Evolutionary conservation across 257 asterid species (phyloP).

Genomic region (Solanum piurae): DNA sequence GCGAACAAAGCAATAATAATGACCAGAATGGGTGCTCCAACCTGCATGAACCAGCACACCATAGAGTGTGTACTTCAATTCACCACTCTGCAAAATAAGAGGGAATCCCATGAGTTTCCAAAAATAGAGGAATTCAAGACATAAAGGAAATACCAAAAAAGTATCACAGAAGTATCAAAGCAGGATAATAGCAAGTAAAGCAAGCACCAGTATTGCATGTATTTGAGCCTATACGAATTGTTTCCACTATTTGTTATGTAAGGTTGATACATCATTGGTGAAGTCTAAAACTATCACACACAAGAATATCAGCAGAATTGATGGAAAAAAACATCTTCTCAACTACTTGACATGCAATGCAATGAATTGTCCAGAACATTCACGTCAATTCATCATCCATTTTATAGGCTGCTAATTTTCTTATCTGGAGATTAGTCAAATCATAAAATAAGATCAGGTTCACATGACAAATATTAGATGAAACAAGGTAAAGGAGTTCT

Average conservation of each 20-base stretch:
- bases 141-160: background rate
- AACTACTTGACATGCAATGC: background rate
- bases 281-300: background rate
- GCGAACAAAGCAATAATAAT: conserved; percentile 93
- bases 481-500: background rate
- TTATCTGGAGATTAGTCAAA: background rate
- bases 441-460: background rate
- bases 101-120: background rate
- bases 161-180: background rate
- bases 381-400: background rate
- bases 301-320: background rate
- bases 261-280: background rate
- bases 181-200: background rate
- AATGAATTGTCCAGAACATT: background rate
- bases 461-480: background rate
- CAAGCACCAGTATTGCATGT: background rate
- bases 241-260: background rate
- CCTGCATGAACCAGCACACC: conserved; percentile 98
- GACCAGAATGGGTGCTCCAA: conserved; percentile 96
- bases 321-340: background rate
- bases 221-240: background rate
- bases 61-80: conserved; percentile 77
- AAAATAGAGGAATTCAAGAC: background rate
- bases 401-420: background rate
- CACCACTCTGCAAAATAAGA: conserved; percentile 54